These are phyloP conservation scores for Trichoderma orchidacearum DNA, from an alignment of 495 filamentous ascomycete genomes.

Conservation along the genomic window DNA sequence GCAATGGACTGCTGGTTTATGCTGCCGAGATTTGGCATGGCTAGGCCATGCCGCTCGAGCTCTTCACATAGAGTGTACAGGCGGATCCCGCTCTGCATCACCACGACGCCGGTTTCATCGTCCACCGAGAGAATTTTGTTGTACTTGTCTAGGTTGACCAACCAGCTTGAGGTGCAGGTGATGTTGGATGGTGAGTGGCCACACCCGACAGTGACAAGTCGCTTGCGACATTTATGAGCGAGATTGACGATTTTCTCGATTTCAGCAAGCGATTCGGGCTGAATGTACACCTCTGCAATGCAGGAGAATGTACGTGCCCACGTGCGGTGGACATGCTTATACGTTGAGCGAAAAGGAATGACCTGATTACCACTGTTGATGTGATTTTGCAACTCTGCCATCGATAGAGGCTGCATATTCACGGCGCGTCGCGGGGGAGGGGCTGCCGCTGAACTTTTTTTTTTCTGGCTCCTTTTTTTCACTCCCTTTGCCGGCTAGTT, in stretches of 20 bases:
- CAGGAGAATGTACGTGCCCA: constrained; percentile 90
- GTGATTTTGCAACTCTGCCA: constrained; percentile 15
- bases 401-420: constrained; percentile 19
- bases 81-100: constrained; percentile 74
- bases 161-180: constrained; percentile 89
- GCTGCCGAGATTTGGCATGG: constrained; percentile 80
- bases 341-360: constrained; percentile 62
- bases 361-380: constrained; percentile 9
- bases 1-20: constrained; percentile 92
- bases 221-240: constrained; percentile 66
- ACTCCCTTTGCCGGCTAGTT: background rate
- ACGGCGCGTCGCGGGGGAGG: background rate
- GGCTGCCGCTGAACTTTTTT: background rate
- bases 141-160: constrained; percentile 83
- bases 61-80: constrained; percentile 53
- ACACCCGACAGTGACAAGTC: constrained; percentile 68
- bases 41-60: constrained; percentile 59
- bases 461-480: background rate
- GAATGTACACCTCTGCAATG: constrained; percentile 78
- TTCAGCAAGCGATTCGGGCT: constrained; percentile 62
- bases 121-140: constrained; percentile 57
- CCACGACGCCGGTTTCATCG: constrained; percentile 45
- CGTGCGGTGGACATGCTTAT: constrained; percentile 70
- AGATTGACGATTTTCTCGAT: constrained; percentile 71
- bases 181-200: constrained; percentile 86